Base-by-base conservation (phyloP, 768 basidiomycete genomes). In the Hypholoma sublateritium region DNA sequence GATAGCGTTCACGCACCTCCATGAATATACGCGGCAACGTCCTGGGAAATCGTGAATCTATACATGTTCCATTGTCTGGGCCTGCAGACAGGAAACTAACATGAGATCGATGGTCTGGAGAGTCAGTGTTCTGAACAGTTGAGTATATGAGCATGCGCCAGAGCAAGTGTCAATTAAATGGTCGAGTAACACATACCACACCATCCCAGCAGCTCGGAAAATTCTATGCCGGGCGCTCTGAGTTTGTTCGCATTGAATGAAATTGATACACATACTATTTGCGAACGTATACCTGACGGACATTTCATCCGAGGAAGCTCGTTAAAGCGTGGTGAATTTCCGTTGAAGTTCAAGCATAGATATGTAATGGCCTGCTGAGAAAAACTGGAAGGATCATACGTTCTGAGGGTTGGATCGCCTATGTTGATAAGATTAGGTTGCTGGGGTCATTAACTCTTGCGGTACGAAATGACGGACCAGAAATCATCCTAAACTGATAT, bases 21-120 rank as follows among this genome's bases (percentile, higher is more conserved):
- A 75, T 70, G 53, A 79, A 80, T 35, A 79, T 75, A 12, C 76
- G 70, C 3, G 78, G 78, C 25, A 79, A 52, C 0, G 72, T 74
- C 1, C 74, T 51, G 7, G 77, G 76, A 55, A 69, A 78, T 2
- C 59, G 58, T 11, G 74, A 66, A 56, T 73, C 71, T 14, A 46
- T 59, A 58, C 77, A 77, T 4, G 73, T 73, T 1, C 77, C 76
- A 56, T 66, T 72, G 58, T 77, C 75, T 1, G 76, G 75, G 0
- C 76, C 76, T 6, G 68, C 71, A n/a, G 72, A 74, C 2, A 70
- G 66, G 51, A 75, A 77, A 9, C 69, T 63, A 21, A 77, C 75
- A 52, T 78, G 76, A 14, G 72, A 73, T 62, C 67, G 71, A 57
- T 79, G 77, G 46, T 76, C 70, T 1, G 58, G 55, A 25, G 75